Evolutionary conservation across 1,284 basidiomycete genomes (phyloP).

Genomic region (Takashimella koratensis): DNA sequence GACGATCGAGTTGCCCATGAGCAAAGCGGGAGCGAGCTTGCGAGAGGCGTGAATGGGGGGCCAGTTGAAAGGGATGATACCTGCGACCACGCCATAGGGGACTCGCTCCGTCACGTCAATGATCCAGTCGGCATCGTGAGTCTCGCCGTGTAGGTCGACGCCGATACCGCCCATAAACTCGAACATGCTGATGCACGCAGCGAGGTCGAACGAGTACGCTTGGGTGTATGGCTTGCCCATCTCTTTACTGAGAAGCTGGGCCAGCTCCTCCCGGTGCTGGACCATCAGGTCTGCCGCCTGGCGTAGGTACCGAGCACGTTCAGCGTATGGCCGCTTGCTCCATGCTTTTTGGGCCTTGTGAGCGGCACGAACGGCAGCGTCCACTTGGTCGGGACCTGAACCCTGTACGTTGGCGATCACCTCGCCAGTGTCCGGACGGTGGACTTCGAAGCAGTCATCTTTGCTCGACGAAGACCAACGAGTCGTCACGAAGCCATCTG

Average conservation of each 20-base stretch:
- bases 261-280: constrained; percentile 15
- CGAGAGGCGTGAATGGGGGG: constrained; percentile 19
- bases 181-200: constrained; percentile 13
- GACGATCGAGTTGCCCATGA: constrained; percentile 17
- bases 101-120: too few relatives aligned
- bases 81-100: constrained; percentile 21
- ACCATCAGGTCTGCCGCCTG: constrained; percentile 11
- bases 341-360: constrained; percentile 8
- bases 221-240: constrained; percentile 17
- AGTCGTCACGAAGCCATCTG: too few relatives aligned
- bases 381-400: too few relatives aligned
- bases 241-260: constrained; percentile 14
- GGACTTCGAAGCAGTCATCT: too few relatives aligned
- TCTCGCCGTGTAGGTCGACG: constrained; percentile 11
- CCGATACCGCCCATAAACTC: constrained; percentile 9
- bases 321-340: constrained; percentile 6
- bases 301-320: constrained; percentile 11
- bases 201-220: constrained; percentile 13
- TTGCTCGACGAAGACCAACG: too few relatives aligned
- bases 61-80: constrained; percentile 26
- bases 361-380: constrained; percentile 9
- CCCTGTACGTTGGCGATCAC: too few relatives aligned
- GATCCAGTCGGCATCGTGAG: too few relatives aligned
- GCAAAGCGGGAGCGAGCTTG: constrained; percentile 15
- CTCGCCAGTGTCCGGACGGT: too few relatives aligned